phyloP scores from a whole-genome alignment of 2,329 filamentous ascomycete genomes.

The Pseudogymnoascus sp. region DNA sequence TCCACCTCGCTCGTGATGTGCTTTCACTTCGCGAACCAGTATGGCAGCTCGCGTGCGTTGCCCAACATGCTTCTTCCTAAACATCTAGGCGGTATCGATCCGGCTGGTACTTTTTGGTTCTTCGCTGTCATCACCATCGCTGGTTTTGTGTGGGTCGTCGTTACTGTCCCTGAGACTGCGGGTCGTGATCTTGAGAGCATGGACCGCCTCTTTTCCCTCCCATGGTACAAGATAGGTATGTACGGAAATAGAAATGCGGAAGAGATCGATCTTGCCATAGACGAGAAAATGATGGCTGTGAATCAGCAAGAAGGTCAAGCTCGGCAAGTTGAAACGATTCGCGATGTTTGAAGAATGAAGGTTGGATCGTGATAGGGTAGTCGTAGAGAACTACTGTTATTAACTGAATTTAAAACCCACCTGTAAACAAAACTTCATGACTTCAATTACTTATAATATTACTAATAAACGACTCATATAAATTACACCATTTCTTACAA shows the following conservation, averaged over 20 bases:
- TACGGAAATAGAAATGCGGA: conserved; percentile 47
- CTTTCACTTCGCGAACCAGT: conserved; percentile 64
- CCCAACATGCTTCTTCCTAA: conserved; percentile 61
- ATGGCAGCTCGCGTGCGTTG: conserved; percentile 67
- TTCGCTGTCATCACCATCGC: conserved; percentile 62
- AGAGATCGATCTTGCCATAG: conserved; percentile 31
- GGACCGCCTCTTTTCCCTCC: conserved; percentile 63
- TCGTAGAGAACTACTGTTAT: too few relatives aligned
- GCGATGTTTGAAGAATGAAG: too few relatives aligned
- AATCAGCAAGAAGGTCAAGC: too few relatives aligned
- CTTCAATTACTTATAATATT: too few relatives aligned
- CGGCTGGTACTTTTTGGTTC: conserved; percentile 66
- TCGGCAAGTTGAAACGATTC: too few relatives aligned
- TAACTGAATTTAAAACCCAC: too few relatives aligned
- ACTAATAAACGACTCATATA: too few relatives aligned
- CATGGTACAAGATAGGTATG: conserved; percentile 67
- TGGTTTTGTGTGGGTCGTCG: conserved; percentile 63
- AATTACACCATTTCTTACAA: too few relatives aligned
- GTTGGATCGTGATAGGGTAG: too few relatives aligned
- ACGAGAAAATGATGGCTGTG: too few relatives aligned
- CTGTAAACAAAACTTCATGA: too few relatives aligned
- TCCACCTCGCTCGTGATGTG: too few relatives aligned
- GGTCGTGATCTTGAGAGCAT: conserved; percentile 61
- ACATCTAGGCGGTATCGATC: conserved; percentile 41
- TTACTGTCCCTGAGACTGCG: conserved; percentile 65